Conservation (phyloP, 164 flowering plant genomes). For the Dillenia suffruticosa region DNA sequence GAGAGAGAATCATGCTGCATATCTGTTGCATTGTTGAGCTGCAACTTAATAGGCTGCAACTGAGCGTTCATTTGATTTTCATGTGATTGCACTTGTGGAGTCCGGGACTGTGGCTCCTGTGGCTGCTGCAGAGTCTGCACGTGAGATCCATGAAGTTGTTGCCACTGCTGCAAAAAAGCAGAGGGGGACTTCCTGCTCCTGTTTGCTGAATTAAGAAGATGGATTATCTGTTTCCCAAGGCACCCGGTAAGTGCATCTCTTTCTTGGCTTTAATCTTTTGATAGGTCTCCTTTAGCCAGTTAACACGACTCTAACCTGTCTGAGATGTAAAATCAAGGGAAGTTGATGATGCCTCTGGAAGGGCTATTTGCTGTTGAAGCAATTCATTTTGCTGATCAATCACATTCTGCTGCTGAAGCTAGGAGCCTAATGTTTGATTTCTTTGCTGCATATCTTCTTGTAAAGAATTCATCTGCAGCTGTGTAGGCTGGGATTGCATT, state of each 20-base stretch:
- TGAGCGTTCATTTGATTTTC: conserved; percentile 70
- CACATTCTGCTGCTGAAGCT: conserved; percentile 14
- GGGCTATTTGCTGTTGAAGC: conserved; percentile 9
- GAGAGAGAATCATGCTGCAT: conserved; percentile 50
- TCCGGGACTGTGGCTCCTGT: conserved; percentile 48
- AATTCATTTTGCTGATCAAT: conserved; percentile 13
- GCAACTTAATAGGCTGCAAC: conserved; percentile 60
- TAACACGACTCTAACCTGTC: too few species aligned
- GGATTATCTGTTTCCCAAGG: conserved; percentile 63
- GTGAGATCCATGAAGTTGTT: conserved; percentile 46
- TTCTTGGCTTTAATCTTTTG: conserved; percentile 71
- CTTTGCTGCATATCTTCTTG: conserved; percentile 13
- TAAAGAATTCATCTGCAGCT: conserved; percentile 2
- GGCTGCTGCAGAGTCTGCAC: conserved; percentile 52
- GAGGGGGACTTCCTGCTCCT: conserved; percentile 49
- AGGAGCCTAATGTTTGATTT: conserved; percentile 8
- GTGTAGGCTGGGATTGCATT: conserved; percentile 35
- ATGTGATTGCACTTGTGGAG: conserved; percentile 52
- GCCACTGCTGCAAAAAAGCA: conserved; percentile 46
- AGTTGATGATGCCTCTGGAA: conserved; percentile 15
- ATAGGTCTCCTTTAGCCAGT: neutral
- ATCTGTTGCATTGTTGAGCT: conserved; percentile 33
- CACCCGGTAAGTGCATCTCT: conserved; percentile 47
- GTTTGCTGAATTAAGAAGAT: conserved; percentile 31
- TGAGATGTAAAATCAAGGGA: too few species aligned